Evolutionary conservation across 2,329 filamentous ascomycete species (phyloP), one percentile per base, ranked within the genome.

Genomic region (Aspergillus intermedius): DNA sequence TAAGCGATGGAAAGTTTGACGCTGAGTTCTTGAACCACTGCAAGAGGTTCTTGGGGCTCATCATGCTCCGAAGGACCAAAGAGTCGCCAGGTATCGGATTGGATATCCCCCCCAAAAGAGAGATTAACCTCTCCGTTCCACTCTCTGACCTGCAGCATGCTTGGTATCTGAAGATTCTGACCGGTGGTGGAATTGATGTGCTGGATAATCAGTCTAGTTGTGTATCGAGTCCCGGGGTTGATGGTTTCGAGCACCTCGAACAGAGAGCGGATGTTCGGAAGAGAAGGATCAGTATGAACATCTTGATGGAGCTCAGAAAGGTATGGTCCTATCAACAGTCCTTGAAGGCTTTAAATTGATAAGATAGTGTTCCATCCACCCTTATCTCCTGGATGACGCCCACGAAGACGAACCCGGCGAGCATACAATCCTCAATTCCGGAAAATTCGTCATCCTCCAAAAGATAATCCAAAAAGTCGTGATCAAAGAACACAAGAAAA

Each of bases 11-110:
- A 6, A 76, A 74, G 49, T 77, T 78, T 7, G 76, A 77, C 21
- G 74, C 72, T 4, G 60, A 61, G 0, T 79, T 82, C 23, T 73
- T 83, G 61, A 74, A 79, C 44, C 61, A 76, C 54, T 71, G 79
- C 5, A 72, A 78, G 1, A 65, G 64, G 1, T 66, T 83, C 7
- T 68, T 83, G 1, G 76, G 80, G 52, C 59, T 80, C 1, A 72
- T 83, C 43, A 83, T 83, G 80, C 65, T 83, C 5, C 71, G 80
- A 10, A 68, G 80, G 3, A 77, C 80, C 8, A 83, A 83, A 57
- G 71, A 71, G 41, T 78, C 75, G 32, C 72, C 74, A 0, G 74
- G 71, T 0, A 76, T 82, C 28, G 74, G 78, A 45, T 69, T 82
- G 1, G 28, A 75, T 15, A 66, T 83, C 4, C 80, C 80, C 0